phyloP scores from a whole-genome alignment of 2,329 filamentous ascomycete species.

The Rhynchosporium secalis region DNA sequence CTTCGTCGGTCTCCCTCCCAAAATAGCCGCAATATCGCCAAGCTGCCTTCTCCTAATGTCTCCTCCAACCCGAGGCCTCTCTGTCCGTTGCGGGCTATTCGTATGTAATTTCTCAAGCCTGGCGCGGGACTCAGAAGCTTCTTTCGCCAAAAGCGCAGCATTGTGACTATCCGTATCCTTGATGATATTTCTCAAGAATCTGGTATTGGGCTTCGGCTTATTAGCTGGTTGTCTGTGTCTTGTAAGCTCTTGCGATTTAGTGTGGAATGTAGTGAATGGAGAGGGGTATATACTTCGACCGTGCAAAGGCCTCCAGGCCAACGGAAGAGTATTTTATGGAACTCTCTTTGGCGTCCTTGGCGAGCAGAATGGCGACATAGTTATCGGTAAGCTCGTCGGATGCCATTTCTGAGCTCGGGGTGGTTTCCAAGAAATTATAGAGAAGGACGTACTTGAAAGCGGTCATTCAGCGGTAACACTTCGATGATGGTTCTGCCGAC shows the following conservation, averaged over 20 bases:
- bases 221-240: conserved; percentile 49
- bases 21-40: conserved; percentile 60
- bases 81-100: conserved; percentile 42
- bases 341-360: conserved; percentile 73
- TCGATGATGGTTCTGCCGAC: neutral
- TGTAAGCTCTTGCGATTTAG: conserved; percentile 16
- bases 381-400: conserved; percentile 63
- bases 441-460: neutral
- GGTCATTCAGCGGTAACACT: neutral
- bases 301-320: conserved; percentile 68
- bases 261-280: neutral
- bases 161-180: conserved; percentile 88
- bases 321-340: conserved; percentile 73
- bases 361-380: conserved; percentile 77
- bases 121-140: conserved; percentile 74
- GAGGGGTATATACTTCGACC: conserved; percentile 35
- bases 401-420: conserved; percentile 27
- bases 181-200: conserved; percentile 85
- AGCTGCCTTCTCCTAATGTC: conserved; percentile 60
- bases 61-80: conserved; percentile 45
- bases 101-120: conserved; percentile 64
- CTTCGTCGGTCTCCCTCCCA: conserved; percentile 44
- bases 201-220: conserved; percentile 85
- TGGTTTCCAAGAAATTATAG: neutral
- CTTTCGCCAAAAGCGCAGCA: conserved; percentile 78